These are phyloP conservation scores for Ceratocystis alfenasii DNA, from an alignment of 2,329 filamentous ascomycete species.

Conservation along the genomic window DNA sequence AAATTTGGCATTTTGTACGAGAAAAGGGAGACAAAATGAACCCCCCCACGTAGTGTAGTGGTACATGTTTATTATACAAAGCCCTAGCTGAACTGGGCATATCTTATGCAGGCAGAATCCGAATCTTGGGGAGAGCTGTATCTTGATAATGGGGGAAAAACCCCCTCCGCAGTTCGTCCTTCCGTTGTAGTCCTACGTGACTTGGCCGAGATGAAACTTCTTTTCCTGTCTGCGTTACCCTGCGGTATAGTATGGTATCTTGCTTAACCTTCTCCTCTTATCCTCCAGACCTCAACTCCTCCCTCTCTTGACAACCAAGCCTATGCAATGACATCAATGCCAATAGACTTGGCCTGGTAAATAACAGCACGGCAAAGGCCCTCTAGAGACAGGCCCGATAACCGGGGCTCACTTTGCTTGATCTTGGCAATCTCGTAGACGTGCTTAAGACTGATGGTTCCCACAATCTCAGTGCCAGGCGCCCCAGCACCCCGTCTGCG, in stretches of 20 bases:
- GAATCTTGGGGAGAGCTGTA: background rate
- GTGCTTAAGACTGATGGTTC: slow-evolving; percentile 83
- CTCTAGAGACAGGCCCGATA: slow-evolving; percentile 59
- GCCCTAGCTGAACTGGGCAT: background rate
- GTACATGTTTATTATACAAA: slow-evolving; percentile 5
- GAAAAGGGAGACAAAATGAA: background rate
- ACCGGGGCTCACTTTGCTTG: slow-evolving; percentile 65
- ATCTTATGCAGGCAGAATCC: background rate
- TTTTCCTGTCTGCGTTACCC: background rate
- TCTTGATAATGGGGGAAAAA: background rate
- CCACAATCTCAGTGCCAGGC: slow-evolving; percentile 66
- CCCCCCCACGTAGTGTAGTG: background rate
- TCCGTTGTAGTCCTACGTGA: background rate
- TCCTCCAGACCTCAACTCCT: background rate
- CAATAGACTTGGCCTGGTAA: slow-evolving; percentile 62
- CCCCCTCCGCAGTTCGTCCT: background rate
- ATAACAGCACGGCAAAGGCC: slow-evolving; percentile 64
- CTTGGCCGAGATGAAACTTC: background rate
- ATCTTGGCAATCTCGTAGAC: slow-evolving; percentile 96
- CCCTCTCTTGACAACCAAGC: background rate
- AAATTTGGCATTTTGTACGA: background rate
- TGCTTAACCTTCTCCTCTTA: background rate
- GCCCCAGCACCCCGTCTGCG: slow-evolving; percentile 66
- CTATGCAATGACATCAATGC: slow-evolving; percentile 57
- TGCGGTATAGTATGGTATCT: background rate